These are phyloP conservation scores for Fagopyrum tataricum DNA, from an alignment of 148 eudicot genomes.

Conservation along the genomic window DNA sequence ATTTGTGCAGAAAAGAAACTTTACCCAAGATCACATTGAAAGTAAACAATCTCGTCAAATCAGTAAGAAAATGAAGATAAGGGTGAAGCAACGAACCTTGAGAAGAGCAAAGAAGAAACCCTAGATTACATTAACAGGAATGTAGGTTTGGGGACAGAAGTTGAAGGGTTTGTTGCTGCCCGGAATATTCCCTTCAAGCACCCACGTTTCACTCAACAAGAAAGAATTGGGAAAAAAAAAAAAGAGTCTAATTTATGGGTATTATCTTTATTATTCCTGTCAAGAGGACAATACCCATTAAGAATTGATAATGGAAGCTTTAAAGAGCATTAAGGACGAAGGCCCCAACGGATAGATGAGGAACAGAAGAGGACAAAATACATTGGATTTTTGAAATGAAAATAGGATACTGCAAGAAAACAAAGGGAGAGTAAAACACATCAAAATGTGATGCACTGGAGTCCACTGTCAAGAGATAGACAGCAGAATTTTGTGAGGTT, in stretches of 20 bases:
- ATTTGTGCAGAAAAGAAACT: neutral
- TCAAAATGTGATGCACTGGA: neutral
- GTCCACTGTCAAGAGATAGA: neutral
- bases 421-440: neutral
- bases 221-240: neutral
- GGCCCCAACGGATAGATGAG: neutral
- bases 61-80: neutral
- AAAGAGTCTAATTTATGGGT: neutral
- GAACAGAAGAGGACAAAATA: neutral
- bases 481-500: neutral
- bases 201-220: neutral
- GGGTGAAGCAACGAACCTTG: neutral
- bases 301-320: neutral
- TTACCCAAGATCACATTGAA: neutral
- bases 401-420: neutral
- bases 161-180: neutral
- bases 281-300: neutral
- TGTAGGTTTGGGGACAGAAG: neutral
- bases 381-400: neutral
- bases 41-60: neutral
- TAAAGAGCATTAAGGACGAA: constrained; percentile 4
- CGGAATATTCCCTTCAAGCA: neutral
- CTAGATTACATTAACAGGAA: neutral
- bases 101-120: neutral
- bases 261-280: neutral